Percentiles rank a stretch among this genome's conserved stretches.
Conservation (phyloP, 768 basidiomycete genomes). For the Hydnomerulius pinastri region DNA sequence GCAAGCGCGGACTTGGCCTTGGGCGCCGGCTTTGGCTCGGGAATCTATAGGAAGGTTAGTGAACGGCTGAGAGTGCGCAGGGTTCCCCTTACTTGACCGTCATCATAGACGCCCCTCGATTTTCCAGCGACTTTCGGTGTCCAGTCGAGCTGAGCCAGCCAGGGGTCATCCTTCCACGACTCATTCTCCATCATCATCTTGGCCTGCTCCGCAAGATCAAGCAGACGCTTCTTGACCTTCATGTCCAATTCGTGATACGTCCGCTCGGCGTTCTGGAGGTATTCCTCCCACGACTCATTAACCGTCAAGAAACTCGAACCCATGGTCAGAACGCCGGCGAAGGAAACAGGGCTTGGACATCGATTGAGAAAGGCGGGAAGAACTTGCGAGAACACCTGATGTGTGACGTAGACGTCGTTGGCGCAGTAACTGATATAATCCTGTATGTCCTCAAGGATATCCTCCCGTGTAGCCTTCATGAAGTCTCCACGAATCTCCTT, state of each 20-base stretch:
- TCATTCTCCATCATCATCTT: slow-evolving; percentile 49
- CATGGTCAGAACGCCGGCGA: slow-evolving; percentile 90
- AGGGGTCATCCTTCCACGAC: slow-evolving; percentile 72
- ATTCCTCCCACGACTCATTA: slow-evolving; percentile 85
- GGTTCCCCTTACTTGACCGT: slow-evolving; percentile 28
- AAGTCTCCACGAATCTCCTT: slow-evolving; percentile 80
- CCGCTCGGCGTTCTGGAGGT: slow-evolving; percentile 75
- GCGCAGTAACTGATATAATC: slow-evolving; percentile 87
- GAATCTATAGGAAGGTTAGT: slow-evolving; percentile 8
- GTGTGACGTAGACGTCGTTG: slow-evolving; percentile 81
- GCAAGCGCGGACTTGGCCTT: neutral
- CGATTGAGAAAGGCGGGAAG: slow-evolving; percentile 79
- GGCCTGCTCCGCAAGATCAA: slow-evolving; percentile 65
- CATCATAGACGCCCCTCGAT: slow-evolving; percentile 57
- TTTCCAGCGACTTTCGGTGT: slow-evolving; percentile 78
- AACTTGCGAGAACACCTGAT: slow-evolving; percentile 72
- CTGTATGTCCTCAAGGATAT: slow-evolving; percentile 63
- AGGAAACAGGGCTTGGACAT: slow-evolving; percentile 92
- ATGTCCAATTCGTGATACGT: slow-evolving; percentile 72
- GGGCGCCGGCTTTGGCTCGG: neutral
- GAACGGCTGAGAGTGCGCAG: neutral
- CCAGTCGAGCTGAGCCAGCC: slow-evolving; percentile 95
- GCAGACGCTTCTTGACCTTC: slow-evolving; percentile 60
- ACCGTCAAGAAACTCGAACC: slow-evolving; percentile 90
- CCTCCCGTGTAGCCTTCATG: slow-evolving; percentile 64